Evolutionary conservation across 768 basidiomycete species (phyloP), one percentile per base, ranked within the genome.

Genomic region (Lentinula aciculospora): DNA sequence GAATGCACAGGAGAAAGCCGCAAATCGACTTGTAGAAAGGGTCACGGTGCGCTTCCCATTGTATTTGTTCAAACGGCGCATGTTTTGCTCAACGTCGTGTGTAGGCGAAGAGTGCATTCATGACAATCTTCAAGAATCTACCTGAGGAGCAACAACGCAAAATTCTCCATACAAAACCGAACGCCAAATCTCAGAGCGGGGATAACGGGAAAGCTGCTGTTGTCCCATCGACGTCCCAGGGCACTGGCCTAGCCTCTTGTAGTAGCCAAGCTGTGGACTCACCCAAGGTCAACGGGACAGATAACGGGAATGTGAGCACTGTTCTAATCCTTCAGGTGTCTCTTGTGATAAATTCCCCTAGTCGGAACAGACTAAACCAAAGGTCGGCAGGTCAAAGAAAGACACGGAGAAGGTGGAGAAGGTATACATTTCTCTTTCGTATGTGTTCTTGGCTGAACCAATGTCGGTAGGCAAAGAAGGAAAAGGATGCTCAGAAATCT

Each of bases 401-500:
- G 55, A 66, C 15, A 53, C 69, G 2, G 87, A 84, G 59, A 86
- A 83, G 58, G 70, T 67, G 21, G 76, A 80, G 9, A 85, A 83
- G 78, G 85, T 84, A 66, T 15, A 62, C 47, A 61, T 5, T 39
- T 25, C 3, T 5, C 9, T 15, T 36, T 3, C 10, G 53, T 37
- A 27, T 56, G 25, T 31, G 19, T 1, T 31, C 4, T 58, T 27
- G 9, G 21, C 40, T 44, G 25, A 29, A 45, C 27, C 12, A 10
- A 40, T 29, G 4, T 4, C 37, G 8, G 12, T 32, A 81, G 65
- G 86, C 88, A 63, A 85, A 81, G 73, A 89, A 83, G 67, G 81
- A 81, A 60, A 82, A 83, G 58, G 85, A 88, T 62, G 81, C 82
- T 2, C 82, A 86, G 53, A 80, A 82, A 29, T 85, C 84, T 7